Evolutionary conservation across 1,139 yeast genomes (phyloP).

Genomic region (Blastobotrys capitulatus): DNA sequence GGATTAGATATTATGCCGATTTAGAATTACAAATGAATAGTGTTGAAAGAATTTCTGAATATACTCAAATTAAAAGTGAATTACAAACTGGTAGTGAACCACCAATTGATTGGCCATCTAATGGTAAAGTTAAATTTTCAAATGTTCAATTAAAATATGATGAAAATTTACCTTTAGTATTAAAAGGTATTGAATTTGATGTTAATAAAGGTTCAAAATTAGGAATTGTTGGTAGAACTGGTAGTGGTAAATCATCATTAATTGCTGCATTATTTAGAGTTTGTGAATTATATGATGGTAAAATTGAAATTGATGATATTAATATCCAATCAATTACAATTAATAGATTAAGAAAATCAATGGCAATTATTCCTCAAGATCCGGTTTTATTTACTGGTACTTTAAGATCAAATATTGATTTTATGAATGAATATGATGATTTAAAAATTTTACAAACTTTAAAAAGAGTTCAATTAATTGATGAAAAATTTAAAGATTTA

Average conservation of each 20-base stretch:
- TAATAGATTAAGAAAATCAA: conserved; percentile 46
- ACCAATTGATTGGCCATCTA: conserved; percentile 50
- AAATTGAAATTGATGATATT: conserved; percentile 50
- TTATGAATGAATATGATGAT: conserved; percentile 49
- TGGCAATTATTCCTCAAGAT: conserved; percentile 76
- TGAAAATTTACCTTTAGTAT: conserved; percentile 64
- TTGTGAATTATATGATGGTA: conserved; percentile 49
- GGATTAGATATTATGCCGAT: conserved; percentile 64
- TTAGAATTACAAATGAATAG: conserved; percentile 76
- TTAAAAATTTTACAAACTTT: conserved; percentile 49
- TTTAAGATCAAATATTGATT: conserved; percentile 59
- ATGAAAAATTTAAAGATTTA: conserved; percentile 34
- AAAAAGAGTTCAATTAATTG: conserved; percentile 28
- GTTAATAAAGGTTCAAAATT: conserved; percentile 51
- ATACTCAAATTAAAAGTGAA: conserved; percentile 62
- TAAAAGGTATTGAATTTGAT: conserved; percentile 46
- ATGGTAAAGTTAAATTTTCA: conserved; percentile 52
- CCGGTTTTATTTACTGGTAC: conserved; percentile 82
- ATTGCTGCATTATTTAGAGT: conserved; percentile 59
- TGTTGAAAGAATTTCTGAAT: conserved; percentile 65
- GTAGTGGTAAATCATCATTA: conserved; percentile 70
- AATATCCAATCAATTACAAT: conserved; percentile 54
- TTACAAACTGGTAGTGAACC: neutral
- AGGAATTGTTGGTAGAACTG: conserved; percentile 74
- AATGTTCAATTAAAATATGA: conserved; percentile 63